Evolutionary conservation across 768 basidiomycete genomes (phyloP), one percentile per base, ranked within the genome.

Genomic region (Suillus americanus): DNA sequence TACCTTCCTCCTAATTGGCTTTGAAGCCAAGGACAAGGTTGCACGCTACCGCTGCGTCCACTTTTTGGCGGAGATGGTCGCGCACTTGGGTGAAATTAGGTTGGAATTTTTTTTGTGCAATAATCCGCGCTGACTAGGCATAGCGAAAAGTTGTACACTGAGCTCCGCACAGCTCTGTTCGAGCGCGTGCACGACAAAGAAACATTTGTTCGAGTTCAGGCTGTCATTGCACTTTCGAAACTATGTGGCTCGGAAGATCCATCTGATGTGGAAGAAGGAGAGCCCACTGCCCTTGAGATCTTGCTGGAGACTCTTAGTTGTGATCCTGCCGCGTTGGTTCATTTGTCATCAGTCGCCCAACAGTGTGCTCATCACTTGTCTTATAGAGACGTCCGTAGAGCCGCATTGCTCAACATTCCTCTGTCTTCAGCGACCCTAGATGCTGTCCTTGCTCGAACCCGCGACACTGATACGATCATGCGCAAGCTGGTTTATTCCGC

Each of bases 61-160:
- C 61, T 78, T 88, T n/a, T 83, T 93, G 16, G 86, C 90, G 0
- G 89, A 91, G 69, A 89, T 95, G 83, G 86, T 97, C 14, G 83
- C 86, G 0, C 85, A 89, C 63, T 79, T 97, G 0, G 93, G 93
- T 8, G 90, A 90, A 77, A 83, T 98, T 63, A 94, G 96, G 95
- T 97, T 72, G 62, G 90, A 43, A 30, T 5, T 12, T 53, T 28
- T 20, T 28, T 43, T 41, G 20, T 66, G 28, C 50, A 9, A 51
- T 60, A 4, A 5, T 8, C 25, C 3, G 33, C 25, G 62, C 55
- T 33, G 48, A 60, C 61, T 53, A 65, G 28, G 35, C 40, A 28
- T 72, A 98, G 96, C 66, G 91, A 92, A 73, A 90, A 92, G 20
- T 78, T 91, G 14, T 98, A 91, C 71, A 76, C 75, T 6, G 66